Evolutionary conservation across 2,329 filamentous ascomycete species (phyloP).

Genomic region (Karstenula rhodostoma): DNA sequence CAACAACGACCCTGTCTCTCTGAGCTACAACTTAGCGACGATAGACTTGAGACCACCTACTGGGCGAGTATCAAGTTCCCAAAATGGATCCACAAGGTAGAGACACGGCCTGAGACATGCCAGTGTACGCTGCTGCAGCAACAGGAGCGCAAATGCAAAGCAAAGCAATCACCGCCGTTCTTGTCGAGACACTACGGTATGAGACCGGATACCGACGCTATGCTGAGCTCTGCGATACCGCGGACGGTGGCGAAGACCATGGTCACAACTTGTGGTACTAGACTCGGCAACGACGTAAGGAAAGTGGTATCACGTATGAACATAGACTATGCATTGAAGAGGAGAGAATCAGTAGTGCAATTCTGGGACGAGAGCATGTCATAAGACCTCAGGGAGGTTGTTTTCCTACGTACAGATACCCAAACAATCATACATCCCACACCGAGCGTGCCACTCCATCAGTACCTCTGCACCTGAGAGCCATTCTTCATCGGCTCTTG

Average conservation of each 20-base stretch:
- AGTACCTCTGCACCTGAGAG: no score
- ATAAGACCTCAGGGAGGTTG: not conserved
- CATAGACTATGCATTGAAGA: slow-evolving; percentile 27
- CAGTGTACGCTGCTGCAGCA: slow-evolving; percentile 28
- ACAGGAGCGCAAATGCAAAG: slow-evolving; percentile 21
- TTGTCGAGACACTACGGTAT: slow-evolving; percentile 22
- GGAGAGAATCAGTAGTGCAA: slow-evolving; percentile 25
- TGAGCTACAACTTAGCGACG: slow-evolving; percentile 10
- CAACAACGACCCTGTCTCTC: slow-evolving; percentile 15
- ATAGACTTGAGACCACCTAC: slow-evolving; percentile 15
- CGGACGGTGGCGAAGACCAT: slow-evolving; percentile 22
- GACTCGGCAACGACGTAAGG: slow-evolving; percentile 19
- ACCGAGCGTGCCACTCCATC: no score
- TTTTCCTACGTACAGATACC: no score
- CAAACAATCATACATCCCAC: no score
- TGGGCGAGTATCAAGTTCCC: not conserved
- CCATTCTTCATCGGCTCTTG: no score
- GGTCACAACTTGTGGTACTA: slow-evolving; percentile 35
- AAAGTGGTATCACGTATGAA: slow-evolving; percentile 29
- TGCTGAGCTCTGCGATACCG: slow-evolving; percentile 15
- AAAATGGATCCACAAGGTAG: not conserved
- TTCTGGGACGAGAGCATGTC: slow-evolving; percentile 26
- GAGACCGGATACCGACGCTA: slow-evolving; percentile 24
- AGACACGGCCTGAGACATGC: slow-evolving; percentile 15
- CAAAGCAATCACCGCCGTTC: slow-evolving; percentile 4